These are phyloP conservation scores for Neopestalotiopsis clavispora DNA, from an alignment of 2,329 filamentous ascomycete species.

Conservation along the genomic window DNA sequence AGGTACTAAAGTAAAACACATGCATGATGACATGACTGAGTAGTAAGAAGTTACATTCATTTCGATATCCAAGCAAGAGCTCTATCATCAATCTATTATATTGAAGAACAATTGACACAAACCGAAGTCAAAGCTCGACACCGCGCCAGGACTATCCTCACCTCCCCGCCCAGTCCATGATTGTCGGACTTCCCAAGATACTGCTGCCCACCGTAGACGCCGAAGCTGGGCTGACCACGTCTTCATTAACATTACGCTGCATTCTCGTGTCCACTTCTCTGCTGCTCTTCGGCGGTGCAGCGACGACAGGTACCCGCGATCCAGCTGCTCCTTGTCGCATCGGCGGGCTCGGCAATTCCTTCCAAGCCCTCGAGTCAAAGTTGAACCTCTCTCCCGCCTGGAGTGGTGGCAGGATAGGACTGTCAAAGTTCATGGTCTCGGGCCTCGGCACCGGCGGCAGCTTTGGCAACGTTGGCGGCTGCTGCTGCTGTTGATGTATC, in stretches of 20 bases:
- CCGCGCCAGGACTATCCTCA: not conserved
- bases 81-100: too few relatives aligned
- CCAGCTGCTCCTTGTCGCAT: not conserved
- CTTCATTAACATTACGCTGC: not conserved
- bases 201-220: not conserved
- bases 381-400: slow-evolving; percentile 14
- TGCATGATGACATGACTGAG: too few relatives aligned
- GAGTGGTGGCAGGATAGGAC: slow-evolving; percentile 15
- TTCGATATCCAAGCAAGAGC: too few relatives aligned
- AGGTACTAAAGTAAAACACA: too few relatives aligned
- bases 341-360: slow-evolving; percentile 4
- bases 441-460: slow-evolving; percentile 11
- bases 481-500: not conserved
- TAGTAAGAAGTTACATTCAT: too few relatives aligned
- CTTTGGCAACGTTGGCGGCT: slow-evolving; percentile 9
- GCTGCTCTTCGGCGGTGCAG: not conserved
- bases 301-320: not conserved
- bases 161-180: slow-evolving; percentile 11
- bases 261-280: not conserved
- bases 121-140: too few relatives aligned
- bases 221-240: slow-evolving; percentile 5
- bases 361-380: slow-evolving; percentile 17
- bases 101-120: too few relatives aligned
- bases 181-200: slow-evolving; percentile 9
- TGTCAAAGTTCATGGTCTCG: slow-evolving; percentile 13